phyloP scores from a whole-genome alignment of 2,329 filamentous ascomycete genomes.

The Xylariaceae sp. region DNA sequence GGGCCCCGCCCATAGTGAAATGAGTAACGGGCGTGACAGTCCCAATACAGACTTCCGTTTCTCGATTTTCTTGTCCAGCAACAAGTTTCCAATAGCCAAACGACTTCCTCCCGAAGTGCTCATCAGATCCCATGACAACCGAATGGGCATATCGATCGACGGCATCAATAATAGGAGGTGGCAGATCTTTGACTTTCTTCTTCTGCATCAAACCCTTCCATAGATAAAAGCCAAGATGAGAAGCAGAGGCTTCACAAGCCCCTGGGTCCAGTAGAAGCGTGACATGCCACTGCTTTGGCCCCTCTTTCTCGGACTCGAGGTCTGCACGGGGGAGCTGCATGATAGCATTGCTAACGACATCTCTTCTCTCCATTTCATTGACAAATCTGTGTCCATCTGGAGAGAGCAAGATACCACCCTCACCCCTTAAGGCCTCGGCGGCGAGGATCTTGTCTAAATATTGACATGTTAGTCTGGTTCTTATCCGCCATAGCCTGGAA shows the following conservation, averaged over 20 bases:
- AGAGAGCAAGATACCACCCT: conserved; percentile 57
- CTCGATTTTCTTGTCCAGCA: conserved; percentile 41
- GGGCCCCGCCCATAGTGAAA: conserved; percentile 65
- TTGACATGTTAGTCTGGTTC: too few relatives aligned
- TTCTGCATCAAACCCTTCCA: conserved; percentile 61
- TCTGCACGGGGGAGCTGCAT: conserved; percentile 37
- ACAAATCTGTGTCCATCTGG: conserved; percentile 51
- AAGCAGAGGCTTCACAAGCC: conserved; percentile 47
- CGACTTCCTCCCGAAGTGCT: conserved; percentile 45
- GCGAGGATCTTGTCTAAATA: conserved; percentile 56
- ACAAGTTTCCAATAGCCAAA: conserved; percentile 57
- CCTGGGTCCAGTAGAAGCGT: conserved; percentile 59
- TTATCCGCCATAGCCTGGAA: too few relatives aligned
- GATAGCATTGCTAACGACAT: conserved; percentile 53
- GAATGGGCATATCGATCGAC: conserved; percentile 49
- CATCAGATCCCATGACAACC: conserved; percentile 38
- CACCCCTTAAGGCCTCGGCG: conserved; percentile 60
- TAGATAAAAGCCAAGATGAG: conserved; percentile 61
- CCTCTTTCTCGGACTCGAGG: conserved; percentile 4
- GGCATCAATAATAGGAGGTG: conserved; percentile 36
- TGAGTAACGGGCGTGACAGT: conserved; percentile 62
- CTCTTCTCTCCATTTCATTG: conserved; percentile 61
- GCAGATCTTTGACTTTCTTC: conserved; percentile 51
- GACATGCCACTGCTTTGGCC: conserved; percentile 54
- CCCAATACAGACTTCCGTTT: conserved; percentile 56